A percentile compares a stretch with the other conserved stretches of the same genome.
Evolutionary conservation across 345 rosid genomes (phyloP).

Genomic region (Camelina sativa): DNA sequence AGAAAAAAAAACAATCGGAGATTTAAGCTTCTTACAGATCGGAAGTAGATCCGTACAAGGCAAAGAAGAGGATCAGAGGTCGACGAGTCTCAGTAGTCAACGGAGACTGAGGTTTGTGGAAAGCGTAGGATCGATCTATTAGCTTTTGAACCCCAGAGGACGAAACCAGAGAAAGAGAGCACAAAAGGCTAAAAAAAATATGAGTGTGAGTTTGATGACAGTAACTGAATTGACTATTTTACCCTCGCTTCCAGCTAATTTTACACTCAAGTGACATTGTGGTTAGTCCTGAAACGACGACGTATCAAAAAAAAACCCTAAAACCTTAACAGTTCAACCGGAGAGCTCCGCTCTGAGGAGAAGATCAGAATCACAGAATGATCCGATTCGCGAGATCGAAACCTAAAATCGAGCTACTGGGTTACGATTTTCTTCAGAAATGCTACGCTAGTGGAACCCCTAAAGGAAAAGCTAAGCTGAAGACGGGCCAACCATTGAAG

Average conservation of each 20-base stretch:
- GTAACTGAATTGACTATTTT: slow-evolving; percentile 12
- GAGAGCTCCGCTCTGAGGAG: slow-evolving; percentile 10
- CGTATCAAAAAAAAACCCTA: not conserved
- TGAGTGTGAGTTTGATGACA: slow-evolving; percentile 27
- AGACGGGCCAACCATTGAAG: slow-evolving; percentile 55
- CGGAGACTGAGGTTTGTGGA: slow-evolving; percentile 42
- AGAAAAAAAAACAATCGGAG: not conserved
- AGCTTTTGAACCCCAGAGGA: slow-evolving; percentile 18
- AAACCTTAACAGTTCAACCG: not conserved
- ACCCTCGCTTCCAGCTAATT: slow-evolving; percentile 24
- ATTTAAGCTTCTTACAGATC: slow-evolving; percentile 19
- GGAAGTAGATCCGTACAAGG: slow-evolving; percentile 21
- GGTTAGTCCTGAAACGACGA: not conserved
- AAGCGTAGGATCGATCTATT: slow-evolving; percentile 37
- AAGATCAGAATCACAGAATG: slow-evolving; percentile 34
- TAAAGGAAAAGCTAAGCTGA: slow-evolving; percentile 64
- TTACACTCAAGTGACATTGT: not conserved
- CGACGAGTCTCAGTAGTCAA: slow-evolving; percentile 44
- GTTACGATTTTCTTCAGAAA: slow-evolving; percentile 50
- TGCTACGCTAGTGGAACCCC: slow-evolving; percentile 69
- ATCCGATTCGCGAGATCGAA: slow-evolving; percentile 46
- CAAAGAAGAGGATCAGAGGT: slow-evolving; percentile 13
- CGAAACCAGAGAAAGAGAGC: not conserved
- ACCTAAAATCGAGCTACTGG: slow-evolving; percentile 30
- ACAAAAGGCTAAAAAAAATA: not conserved